These are phyloP conservation scores for Yamadazyma tumulicola DNA, from an alignment of 805 yeast species.

Conservation along the genomic window DNA sequence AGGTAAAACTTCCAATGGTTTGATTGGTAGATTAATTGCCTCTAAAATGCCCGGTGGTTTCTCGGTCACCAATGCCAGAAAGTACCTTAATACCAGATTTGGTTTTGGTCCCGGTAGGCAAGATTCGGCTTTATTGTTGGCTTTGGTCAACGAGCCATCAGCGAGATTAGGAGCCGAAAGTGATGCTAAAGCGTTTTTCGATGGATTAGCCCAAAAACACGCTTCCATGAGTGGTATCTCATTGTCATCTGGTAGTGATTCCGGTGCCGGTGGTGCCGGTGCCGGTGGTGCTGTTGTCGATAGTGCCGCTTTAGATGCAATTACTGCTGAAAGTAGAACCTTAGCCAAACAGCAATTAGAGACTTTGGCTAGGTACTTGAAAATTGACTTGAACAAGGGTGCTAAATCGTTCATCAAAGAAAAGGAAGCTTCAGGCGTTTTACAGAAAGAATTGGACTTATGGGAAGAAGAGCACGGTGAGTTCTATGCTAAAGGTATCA, in stretches of 20 bases:
- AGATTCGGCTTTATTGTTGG: constrained; percentile 79
- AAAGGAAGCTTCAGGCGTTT: constrained; percentile 76
- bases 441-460: constrained; percentile 88
- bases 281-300: constrained; percentile 88
- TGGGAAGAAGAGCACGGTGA: constrained; percentile 87
- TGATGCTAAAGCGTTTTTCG: constrained; percentile 90
- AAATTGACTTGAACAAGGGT: constrained; percentile 87
- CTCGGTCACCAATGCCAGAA: constrained; percentile 86
- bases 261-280: constrained; percentile 48
- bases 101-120: constrained; percentile 94
- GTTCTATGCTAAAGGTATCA: constrained; percentile 85
- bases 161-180: constrained; percentile 79
- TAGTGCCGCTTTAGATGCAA: constrained; percentile 88
- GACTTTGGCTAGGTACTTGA: constrained; percentile 91
- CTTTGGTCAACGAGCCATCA: constrained; percentile 88
- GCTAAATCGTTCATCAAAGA: constrained; percentile 79
- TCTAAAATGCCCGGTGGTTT: constrained; percentile 99
- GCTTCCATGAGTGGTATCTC: constrained; percentile 81
- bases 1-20: constrained; percentile 90
- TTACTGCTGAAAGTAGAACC: constrained; percentile 65
- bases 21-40: constrained; percentile 86
- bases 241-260: constrained; percentile 62
- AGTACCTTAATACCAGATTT: constrained; percentile 86
- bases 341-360: constrained; percentile 80
- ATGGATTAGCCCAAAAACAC: constrained; percentile 75